Evolutionary conservation across 2,329 filamentous ascomycete species (phyloP), one percentile per base, ranked within the genome.

Genomic region (Aspergillus ochraceoroseus): DNA sequence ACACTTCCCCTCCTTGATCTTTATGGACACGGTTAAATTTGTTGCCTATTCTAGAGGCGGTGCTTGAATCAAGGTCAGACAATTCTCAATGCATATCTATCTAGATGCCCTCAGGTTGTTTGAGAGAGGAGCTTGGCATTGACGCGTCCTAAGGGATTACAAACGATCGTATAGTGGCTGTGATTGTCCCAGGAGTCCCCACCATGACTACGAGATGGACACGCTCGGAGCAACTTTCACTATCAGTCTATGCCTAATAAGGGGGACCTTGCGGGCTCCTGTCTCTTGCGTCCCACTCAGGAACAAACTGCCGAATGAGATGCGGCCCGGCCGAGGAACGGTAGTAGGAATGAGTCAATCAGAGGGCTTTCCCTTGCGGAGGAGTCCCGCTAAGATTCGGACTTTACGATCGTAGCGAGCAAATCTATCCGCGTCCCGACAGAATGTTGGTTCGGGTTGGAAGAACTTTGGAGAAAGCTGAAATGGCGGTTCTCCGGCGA

Each of bases 231-330:
- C 31, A 23, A 33, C 8, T 38, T 29, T 19, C 17, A 19, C 7
- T 20, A 33, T 23, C 33, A 18, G 18, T 32, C 36, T 37, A 41
- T 33, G 23, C 26, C 11, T 32, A 38, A 32, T 35, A 32, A 18
- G 32, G 27, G 27, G 18, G 20, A 33, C 13, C 34, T 43, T 43
- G 40, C 40, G 33, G 30, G 27, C 18, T 31, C 6, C 13, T 17
- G 17, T 13, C 22, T 20, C 13, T n/a, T 7, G 7, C 7, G 29
- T 12, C 15, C 28, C 32, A 28, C 32, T n/a, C 19, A 15, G 11
- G 20, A 7, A 30, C 17, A 22, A 35, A 34, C 31, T 35, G 26
- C 35, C 41, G 41, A 43, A 43, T 43, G 17, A 43, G 19, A 42
- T 17, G 15, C 41, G 31, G 19, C 14, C 31, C 35, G 34, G 18